Evolutionary conservation across 163 green algal species (phyloP), one percentile per base, ranked within the genome.

Genomic region (Scenedesmus sp.): DNA sequence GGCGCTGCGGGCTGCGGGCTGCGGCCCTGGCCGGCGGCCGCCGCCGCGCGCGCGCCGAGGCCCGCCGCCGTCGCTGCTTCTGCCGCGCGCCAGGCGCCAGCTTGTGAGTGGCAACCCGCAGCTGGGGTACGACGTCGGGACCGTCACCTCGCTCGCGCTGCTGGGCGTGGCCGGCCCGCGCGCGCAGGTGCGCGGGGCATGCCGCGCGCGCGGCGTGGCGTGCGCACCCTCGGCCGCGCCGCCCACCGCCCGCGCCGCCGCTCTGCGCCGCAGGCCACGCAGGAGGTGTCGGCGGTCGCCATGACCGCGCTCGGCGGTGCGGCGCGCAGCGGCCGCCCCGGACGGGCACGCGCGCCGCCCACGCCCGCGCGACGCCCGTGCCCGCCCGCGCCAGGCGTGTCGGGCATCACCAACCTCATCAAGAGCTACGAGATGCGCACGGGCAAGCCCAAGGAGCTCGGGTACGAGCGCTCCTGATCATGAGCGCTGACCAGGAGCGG

Each of bases 381-480:
- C 31, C 6, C 14, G 15, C n/a, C 5, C 28, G n/a, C 48, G 69
- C 34, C 39, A 78, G 70, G 57, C 53, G 44, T 89, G 4, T 86
- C 77, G 15, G 63, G 18, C 13, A 45, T 84, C 47, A 66, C 81
- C 67, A 89, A 89, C 54, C 45, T 89, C 3, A 78, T 89, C 36
- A 89, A 89, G 81, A 80, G 60, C 60, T 87, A 85, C 63, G 74
- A 88, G 77, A 72, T 79, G 67, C 81, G 84, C 54, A 89, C 84
- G 1, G 84, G 81, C 67, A 80, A 85, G 81, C 84, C 84, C 0
- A 63, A 84, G 39, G 84, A 89, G 77, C 71, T 88, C 70, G 42
- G 64, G 15, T 79, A 79, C 20, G 50, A 79, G 45, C 22, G 63
- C 4, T 56, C 36, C 5, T 70, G 42, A 70, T n/a, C n/a, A n/a